A percentile compares a stretch with the other conserved stretches of the same genome.
These are phyloP conservation scores for Leonotis leonurus DNA, from an alignment of 257 asterid genomes.

Conservation along the genomic window DNA sequence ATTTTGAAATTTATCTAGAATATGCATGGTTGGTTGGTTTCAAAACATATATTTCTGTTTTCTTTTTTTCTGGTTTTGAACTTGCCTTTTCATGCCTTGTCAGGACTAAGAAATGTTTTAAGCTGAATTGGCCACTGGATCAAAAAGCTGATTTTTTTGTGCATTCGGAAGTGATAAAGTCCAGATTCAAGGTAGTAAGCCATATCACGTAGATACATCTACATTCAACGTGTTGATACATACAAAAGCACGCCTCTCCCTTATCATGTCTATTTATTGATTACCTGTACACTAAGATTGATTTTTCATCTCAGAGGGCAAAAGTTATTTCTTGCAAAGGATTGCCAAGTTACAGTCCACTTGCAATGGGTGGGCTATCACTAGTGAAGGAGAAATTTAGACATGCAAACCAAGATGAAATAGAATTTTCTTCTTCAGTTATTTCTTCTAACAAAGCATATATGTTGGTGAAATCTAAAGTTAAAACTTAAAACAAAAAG, in stretches of 20 bases:
- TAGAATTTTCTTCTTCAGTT: not conserved
- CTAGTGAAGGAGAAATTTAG: not conserved
- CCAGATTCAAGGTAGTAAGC: constrained; percentile 15
- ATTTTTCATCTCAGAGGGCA: not conserved
- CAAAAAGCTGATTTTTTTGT: constrained; percentile 13
- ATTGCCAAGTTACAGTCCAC: not conserved
- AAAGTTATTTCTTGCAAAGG: not conserved
- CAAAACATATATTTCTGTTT: not conserved
- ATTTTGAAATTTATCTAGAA: not conserved
- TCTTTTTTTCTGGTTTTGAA: not conserved
- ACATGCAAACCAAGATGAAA: not conserved
- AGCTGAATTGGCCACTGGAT: constrained; percentile 18
- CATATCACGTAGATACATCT: not conserved
- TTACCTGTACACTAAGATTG: not conserved
- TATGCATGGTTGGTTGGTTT: not conserved
- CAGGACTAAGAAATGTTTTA: constrained; percentile 21
- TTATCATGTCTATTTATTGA: not conserved
- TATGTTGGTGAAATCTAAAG: not conserved
- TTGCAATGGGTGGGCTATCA: not conserved
- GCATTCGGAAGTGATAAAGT: constrained; percentile 20
- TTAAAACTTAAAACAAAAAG: not conserved
- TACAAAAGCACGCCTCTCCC: not conserved
- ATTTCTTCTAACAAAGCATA: not conserved
- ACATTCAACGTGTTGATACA: not conserved
- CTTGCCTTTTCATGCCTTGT: constrained; percentile 7